A percentile compares a stretch with the other conserved stretches of the same genome.
phyloP scores from a whole-genome alignment of 257 asterid species.

The Gentiana dahurica region DNA sequence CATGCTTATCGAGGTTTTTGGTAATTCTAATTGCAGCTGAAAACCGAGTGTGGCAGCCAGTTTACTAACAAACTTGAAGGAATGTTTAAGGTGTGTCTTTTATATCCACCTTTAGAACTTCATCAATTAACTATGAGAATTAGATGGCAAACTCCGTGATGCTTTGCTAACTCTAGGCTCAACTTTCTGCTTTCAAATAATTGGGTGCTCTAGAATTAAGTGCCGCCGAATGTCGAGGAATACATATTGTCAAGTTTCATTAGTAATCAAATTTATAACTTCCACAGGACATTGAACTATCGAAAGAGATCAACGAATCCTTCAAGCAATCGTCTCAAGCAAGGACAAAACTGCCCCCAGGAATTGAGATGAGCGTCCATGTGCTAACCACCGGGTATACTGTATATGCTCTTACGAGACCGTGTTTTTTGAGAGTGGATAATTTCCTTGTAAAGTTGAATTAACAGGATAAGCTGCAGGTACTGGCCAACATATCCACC shows the following conservation, averaged over 20 bases:
- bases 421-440: constrained; percentile 1
- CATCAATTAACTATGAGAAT: too few species aligned
- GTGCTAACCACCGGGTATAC: constrained; percentile 91
- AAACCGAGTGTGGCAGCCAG: constrained; percentile 98
- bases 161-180: neutral
- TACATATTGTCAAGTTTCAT: too few species aligned
- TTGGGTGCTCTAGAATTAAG: too few species aligned
- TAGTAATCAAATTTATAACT: constrained; percentile 1
- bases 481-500: constrained; percentile 98
- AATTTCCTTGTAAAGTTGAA: constrained; percentile 3
- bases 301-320: constrained; percentile 94
- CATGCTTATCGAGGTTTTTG: constrained; percentile 9
- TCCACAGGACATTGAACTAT: constrained; percentile 81
- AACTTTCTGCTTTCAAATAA: too few species aligned
- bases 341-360: constrained; percentile 91
- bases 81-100: constrained; percentile 73
- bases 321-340: constrained; percentile 99
- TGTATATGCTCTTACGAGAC: neutral
- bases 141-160: too few species aligned
- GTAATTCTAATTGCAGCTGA: constrained; percentile 40
- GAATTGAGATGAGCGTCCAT: constrained; percentile 99
- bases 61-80: constrained; percentile 98
- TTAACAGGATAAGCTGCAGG: constrained; percentile 30
- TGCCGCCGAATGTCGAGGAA: too few species aligned
- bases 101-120: too few species aligned